Evolutionary conservation across 768 basidiomycete genomes (phyloP).

Genomic region (Wakefieldia striispora): DNA sequence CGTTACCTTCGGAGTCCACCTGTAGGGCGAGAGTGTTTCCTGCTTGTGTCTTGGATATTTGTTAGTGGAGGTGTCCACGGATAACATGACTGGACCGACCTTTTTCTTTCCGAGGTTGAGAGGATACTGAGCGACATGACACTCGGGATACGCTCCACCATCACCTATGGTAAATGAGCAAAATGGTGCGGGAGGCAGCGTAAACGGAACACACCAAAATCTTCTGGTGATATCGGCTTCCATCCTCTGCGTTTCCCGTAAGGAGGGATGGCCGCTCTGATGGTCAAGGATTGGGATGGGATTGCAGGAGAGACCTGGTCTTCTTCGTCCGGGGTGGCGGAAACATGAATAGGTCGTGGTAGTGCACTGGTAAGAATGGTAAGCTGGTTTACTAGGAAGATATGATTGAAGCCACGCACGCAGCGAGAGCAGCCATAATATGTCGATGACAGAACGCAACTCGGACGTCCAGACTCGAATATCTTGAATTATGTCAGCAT

Average conservation of each 20-base stretch:
- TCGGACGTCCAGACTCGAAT: neutral
- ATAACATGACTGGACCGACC: slow-evolving; percentile 41
- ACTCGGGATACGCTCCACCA: slow-evolving; percentile 90
- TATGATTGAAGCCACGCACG: slow-evolving; percentile 52
- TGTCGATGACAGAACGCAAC: slow-evolving; percentile 22
- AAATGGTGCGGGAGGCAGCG: neutral
- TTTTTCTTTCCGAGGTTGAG: slow-evolving; percentile 95
- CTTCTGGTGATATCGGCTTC: slow-evolving; percentile 78
- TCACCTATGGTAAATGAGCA: slow-evolving; percentile 48
- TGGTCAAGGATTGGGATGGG: slow-evolving; percentile 41
- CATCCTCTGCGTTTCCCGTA: slow-evolving; percentile 87
- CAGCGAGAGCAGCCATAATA: slow-evolving; percentile 72
- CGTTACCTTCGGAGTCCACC: slow-evolving; percentile 95
- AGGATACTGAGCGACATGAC: slow-evolving; percentile 96
- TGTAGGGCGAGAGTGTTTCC: slow-evolving; percentile 96
- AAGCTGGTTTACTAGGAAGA: neutral
- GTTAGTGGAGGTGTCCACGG: neutral
- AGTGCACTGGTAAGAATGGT: slow-evolving; percentile 48
- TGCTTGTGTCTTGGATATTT: slow-evolving; percentile 64
- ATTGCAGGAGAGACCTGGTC: slow-evolving; percentile 39
- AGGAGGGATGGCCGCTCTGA: slow-evolving; percentile 62
- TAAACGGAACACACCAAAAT: slow-evolving; percentile 64
- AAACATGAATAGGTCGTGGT: slow-evolving; percentile 60
- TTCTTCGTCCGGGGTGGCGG: slow-evolving; percentile 59
- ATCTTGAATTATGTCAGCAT: slow-evolving; percentile 18